Base-by-base conservation (phyloP, 2,329 filamentous ascomycete species). In the Thielaviopsis populi region DNA sequence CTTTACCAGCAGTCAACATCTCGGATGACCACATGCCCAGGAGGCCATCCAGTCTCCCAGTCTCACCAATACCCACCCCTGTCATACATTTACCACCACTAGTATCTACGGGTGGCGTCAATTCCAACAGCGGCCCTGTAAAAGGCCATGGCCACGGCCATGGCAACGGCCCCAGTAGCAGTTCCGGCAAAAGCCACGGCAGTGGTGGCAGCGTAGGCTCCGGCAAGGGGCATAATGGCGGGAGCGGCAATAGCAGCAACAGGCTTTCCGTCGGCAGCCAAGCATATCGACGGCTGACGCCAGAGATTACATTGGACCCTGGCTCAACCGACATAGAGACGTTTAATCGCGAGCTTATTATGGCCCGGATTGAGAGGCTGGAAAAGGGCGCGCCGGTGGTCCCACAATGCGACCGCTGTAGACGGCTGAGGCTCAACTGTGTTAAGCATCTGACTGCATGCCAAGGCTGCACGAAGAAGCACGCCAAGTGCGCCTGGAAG, bases 381-480 rank as follows among this genome's bases (percentile, higher is more conserved):
- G 78, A 81, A 59, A 85, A 88, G 59, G 89, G 89, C 2, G 87
- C 90, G 63, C 77, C 82, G 5, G 88, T 95, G 59, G 74, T 83
- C n/a, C 91, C 90, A 10, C 88, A 89, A 0, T 95, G 90, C 71
- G 91, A 95, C 71, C 80, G 89, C 43, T 95, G 90, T 71, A 81
- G 90, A 54, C 80, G 90, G 37, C 77, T 95, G 17, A 85, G 88
- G 68, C 88, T 91, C 75, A 83, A 89, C 65, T 95, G 90, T 67
- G 77, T 91, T 59, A 95, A 95, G 74, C 88, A 95, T 67, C 77
- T 94, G 46, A 95, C 89, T 0, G 89, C 89, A 8, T 95, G 91
- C 70, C 83, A 87, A 73, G 89, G 89, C 24, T 95, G 90, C 73
- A 95, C 90, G 0, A 91, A 89, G 72, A 95, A 95, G 72, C 90